Evolutionary conservation across 2,329 filamentous ascomycete species (phyloP), one percentile per base, ranked within the genome.

Genomic region (Triangularia setosa): DNA sequence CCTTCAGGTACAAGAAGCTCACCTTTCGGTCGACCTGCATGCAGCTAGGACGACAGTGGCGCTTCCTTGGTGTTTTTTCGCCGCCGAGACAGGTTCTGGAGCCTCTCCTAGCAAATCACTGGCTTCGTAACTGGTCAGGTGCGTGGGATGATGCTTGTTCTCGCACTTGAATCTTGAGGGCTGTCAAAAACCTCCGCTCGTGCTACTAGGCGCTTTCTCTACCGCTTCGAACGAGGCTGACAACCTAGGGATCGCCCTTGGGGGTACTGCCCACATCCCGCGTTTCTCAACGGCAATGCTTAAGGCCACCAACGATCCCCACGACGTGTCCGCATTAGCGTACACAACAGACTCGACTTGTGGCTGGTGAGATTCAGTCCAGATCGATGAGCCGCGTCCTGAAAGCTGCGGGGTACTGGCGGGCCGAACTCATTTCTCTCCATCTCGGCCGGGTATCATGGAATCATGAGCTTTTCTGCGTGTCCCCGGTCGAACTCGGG

Each of bases 1-100:
- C 48, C 53, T 35, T 16, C 25, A 52, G 25, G 63, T 40, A 64
- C 62, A 63, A 40, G 58, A 27, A 35, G 2, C 28, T 60, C 35
- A 65, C 70, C 16, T 62, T 71, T 72, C 66, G 9, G 66, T 70
- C 70, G 66, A 72, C 64, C n/a, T 71, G 70, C 70, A 72, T 68
- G 69, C 69, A 62, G 54, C 66, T 64, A 66, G 58, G 64, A 64
- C 61, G 40, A 65, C 33, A 65, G 69, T 70, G 69, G 69, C 70
- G 69, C 64, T 28, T 54, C 40, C 14, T 55, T 55, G 64, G 59
- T 23, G 28, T 59, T 64, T 65, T 64, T 65, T 64, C 65, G 63
- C 61, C 57, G 58, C 65, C 61, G 27, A 57, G 48, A 52, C 35
- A 60, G 58, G 60, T 60, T 54, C 35, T 64, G 30, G 24, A 59